These are phyloP conservation scores for Leccinum longicurvipes DNA, from an alignment of 768 basidiomycete species.

Conservation along the genomic window DNA sequence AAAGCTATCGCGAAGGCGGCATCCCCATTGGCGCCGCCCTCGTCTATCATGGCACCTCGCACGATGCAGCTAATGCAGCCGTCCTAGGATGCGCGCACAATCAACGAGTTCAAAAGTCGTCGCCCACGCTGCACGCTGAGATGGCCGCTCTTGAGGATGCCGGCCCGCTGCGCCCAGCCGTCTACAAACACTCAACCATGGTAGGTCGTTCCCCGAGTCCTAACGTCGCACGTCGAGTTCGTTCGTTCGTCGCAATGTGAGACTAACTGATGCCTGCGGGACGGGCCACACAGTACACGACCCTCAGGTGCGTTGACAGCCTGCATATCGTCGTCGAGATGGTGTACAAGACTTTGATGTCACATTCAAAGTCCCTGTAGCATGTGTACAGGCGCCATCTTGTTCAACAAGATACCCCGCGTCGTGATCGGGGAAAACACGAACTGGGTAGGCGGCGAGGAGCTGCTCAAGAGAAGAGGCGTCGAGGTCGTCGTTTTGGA, in stretches of 20 bases:
- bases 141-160: conserved; percentile 51
- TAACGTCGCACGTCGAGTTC: neutral
- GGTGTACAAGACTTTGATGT: neutral
- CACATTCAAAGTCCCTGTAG: conserved; percentile 45
- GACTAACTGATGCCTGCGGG: neutral
- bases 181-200: conserved; percentile 49
- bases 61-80: conserved; percentile 3
- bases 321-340: neutral
- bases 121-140: conserved; percentile 46
- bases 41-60: conserved; percentile 26
- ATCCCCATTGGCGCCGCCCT: conserved; percentile 62
- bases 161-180: conserved; percentile 42
- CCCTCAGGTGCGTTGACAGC: conserved; percentile 30
- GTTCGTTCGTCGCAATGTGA: neutral
- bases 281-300: conserved; percentile 32
- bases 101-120: conserved; percentile 41
- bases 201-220: conserved; percentile 27
- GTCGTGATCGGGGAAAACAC: conserved; percentile 64
- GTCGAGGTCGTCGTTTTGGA: conserved; percentile 52
- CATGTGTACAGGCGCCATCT: conserved; percentile 63
- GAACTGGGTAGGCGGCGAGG: conserved; percentile 53
- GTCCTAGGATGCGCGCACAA: conserved; percentile 46
- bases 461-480: conserved; percentile 47
- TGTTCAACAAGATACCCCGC: conserved; percentile 62
- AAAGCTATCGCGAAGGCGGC: conserved; percentile 50